Conservation (phyloP, 2,329 filamentous ascomycete species). For the Incumbomyces lentus region DNA sequence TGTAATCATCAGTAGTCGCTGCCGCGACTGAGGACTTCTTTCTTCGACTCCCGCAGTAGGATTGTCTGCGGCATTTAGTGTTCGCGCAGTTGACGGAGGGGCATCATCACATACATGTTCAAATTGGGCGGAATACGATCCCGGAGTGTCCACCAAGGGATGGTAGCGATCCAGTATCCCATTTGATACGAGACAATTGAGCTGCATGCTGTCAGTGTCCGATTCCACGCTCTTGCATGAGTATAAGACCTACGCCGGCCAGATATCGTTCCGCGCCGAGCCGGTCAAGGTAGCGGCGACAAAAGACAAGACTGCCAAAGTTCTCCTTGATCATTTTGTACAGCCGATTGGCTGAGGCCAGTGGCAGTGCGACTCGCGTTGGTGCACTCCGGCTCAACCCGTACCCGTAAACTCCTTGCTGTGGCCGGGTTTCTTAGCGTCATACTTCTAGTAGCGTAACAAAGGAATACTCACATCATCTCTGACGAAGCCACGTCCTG, state of each 20-base stretch:
- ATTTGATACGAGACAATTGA: constrained; percentile 47
- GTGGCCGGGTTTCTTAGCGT: not conserved
- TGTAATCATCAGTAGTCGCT: constrained; percentile 36
- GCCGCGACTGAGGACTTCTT: constrained; percentile 45
- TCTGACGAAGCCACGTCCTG: constrained; percentile 38
- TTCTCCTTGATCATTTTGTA: constrained; percentile 51
- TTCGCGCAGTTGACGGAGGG: constrained; percentile 20
- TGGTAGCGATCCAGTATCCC: constrained; percentile 49
- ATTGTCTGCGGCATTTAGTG: not conserved
- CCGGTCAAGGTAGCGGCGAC: constrained; percentile 52
- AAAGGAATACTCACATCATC: constrained; percentile 33
- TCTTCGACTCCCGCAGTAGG: constrained; percentile 23
- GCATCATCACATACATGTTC: constrained; percentile 39
- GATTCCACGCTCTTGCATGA: not conserved
- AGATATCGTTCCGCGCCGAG: constrained; percentile 51
- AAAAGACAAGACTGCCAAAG: constrained; percentile 53
- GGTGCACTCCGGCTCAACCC: constrained; percentile 43
- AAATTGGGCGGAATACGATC: constrained; percentile 55
- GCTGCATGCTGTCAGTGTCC: constrained; percentile 25
- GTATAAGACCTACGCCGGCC: constrained; percentile 38
- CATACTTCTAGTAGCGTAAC: too few relatives aligned
- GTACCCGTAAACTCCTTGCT: constrained; percentile 46
- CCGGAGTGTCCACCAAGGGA: constrained; percentile 48
- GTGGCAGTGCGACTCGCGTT: constrained; percentile 29
- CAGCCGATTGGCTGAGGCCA: constrained; percentile 42